phyloP scores from a whole-genome alignment of 2,329 filamentous ascomycete species.

The Xylariaceae sp. region DNA sequence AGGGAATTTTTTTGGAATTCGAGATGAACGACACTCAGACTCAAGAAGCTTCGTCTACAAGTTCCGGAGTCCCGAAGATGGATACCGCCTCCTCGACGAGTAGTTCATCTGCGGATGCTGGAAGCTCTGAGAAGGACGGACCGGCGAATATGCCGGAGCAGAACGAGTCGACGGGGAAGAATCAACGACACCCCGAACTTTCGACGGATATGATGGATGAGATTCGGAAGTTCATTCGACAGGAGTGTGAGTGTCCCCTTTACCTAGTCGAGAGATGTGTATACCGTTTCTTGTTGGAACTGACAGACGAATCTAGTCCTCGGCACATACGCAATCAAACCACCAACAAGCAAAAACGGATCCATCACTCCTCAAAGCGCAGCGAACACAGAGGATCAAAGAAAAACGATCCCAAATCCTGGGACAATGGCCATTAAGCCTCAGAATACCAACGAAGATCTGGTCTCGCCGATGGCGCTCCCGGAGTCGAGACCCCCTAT shows the following conservation, averaged over 20 bases:
- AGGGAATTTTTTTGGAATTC: too few species aligned
- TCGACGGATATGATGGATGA: slow-evolving; percentile 18
- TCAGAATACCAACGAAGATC: slow-evolving; percentile 8
- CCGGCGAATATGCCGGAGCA: neutral
- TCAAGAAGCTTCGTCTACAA: neutral
- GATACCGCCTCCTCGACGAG: neutral
- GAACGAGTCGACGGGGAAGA: slow-evolving; percentile 1
- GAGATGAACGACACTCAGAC: slow-evolving; percentile 7
- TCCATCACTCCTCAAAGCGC: neutral
- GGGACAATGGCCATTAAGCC: neutral
- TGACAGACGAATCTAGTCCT: slow-evolving; percentile 11
- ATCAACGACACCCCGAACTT: neutral
- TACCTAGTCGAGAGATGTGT: neutral
- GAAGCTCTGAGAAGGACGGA: neutral
- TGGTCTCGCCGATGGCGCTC: slow-evolving; percentile 1
- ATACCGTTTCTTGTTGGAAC: neutral
- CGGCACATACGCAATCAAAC: slow-evolving; percentile 5
- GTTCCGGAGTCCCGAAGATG: neutral
- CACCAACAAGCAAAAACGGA: slow-evolving; percentile 4
- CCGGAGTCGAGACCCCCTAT: slow-evolving; percentile 4
- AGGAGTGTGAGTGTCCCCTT: slow-evolving; percentile 15
- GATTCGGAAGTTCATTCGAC: slow-evolving; percentile 18
- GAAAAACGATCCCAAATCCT: slow-evolving; percentile 4
- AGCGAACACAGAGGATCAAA: neutral
- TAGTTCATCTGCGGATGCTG: slow-evolving; percentile 1